A percentile compares a stretch with the other conserved stretches of the same genome.
Conservation (phyloP, 768 basidiomycete genomes). For the Calocera cornea region DNA sequence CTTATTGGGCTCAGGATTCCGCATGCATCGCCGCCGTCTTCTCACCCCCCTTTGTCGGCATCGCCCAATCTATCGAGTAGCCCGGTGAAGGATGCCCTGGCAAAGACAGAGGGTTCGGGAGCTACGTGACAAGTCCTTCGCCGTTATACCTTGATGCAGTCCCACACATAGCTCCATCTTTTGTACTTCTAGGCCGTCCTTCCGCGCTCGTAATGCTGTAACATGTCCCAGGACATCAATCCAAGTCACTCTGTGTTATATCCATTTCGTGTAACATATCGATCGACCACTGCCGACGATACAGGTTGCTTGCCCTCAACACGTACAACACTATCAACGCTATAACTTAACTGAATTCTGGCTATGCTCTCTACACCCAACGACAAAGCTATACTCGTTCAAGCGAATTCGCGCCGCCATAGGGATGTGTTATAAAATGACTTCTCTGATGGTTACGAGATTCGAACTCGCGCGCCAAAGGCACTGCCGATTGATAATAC, state of each 20-base stretch:
- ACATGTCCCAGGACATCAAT: not conserved
- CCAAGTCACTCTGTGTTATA: not conserved
- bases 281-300: no score
- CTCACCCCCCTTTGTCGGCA: slow-evolving; percentile 38
- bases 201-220: not conserved
- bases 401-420: no score
- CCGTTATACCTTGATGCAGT: not conserved
- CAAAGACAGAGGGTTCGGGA: slow-evolving; percentile 6
- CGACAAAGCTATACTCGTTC: no score
- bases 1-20: slow-evolving; percentile 49
- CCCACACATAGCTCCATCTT: not conserved
- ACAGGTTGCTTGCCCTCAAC: no score
- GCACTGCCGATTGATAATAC: not conserved
- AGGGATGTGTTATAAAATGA: not conserved
- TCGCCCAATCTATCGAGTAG: slow-evolving; percentile 62
- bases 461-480: slow-evolving; percentile 5
- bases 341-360: no score
- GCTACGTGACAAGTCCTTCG: not conserved
- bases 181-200: not conserved
- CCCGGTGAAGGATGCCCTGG: slow-evolving; percentile 45
- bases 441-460: not conserved
- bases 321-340: no score
- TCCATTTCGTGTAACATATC: no score
- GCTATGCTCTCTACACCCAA: no score
- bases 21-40: slow-evolving; percentile 65